phyloP scores from a whole-genome alignment of 768 basidiomycete species.

The Lactarius psammicola region DNA sequence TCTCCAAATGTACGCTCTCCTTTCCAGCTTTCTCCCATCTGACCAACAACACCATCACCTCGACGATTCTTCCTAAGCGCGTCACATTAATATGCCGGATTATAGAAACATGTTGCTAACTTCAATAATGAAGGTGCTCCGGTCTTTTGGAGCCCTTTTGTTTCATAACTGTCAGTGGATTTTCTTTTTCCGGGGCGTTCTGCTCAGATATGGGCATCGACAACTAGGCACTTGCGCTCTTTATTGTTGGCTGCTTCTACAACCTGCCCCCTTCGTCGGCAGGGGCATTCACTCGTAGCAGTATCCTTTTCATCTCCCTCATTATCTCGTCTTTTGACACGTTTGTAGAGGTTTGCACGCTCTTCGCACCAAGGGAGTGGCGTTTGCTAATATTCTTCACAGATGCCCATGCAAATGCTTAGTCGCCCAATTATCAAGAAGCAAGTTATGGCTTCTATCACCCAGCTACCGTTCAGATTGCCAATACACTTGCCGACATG shows the following conservation, averaged over 20 bases:
- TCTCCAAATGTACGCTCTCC: slow-evolving; percentile 11
- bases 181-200: slow-evolving; percentile 40
- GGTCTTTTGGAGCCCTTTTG: slow-evolving; percentile 39
- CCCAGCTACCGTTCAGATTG: slow-evolving; percentile 60
- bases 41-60: slow-evolving; percentile 9
- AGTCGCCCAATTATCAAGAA: slow-evolving; percentile 76
- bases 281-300: slow-evolving; percentile 86
- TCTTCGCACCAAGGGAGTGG: not conserved
- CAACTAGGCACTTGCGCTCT: slow-evolving; percentile 44
- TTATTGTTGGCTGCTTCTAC: slow-evolving; percentile 73
- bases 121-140: slow-evolving; percentile 70
- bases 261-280: slow-evolving; percentile 69
- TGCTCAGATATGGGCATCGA: not conserved
- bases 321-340: slow-evolving; percentile 69
- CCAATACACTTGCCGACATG: slow-evolving; percentile 65
- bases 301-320: slow-evolving; percentile 72
- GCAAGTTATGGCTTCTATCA: slow-evolving; percentile 68
- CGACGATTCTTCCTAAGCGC: slow-evolving; percentile 22
- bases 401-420: slow-evolving; percentile 76
- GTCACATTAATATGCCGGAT: not conserved
- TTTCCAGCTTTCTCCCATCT: slow-evolving; percentile 10
- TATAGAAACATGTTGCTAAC: slow-evolving; percentile 41
- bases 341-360: slow-evolving; percentile 55
- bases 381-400: slow-evolving; percentile 38
- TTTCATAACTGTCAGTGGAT: slow-evolving; percentile 55